phyloP scores from a whole-genome alignment of 2,329 filamentous ascomycete species.

The Apiospora arundinis region DNA sequence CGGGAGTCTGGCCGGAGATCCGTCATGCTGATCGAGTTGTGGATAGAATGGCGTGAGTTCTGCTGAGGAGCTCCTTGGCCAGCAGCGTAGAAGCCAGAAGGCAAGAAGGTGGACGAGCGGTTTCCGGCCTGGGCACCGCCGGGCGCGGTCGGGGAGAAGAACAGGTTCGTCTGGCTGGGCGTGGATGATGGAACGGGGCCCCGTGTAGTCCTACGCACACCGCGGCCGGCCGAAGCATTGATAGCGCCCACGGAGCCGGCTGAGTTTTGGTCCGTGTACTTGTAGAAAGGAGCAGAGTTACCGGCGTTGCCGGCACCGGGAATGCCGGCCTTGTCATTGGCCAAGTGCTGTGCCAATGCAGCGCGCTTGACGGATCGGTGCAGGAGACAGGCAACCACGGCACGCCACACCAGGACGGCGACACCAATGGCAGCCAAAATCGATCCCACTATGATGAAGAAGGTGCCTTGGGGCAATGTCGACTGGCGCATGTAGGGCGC shows the following conservation, averaged over 20 bases:
- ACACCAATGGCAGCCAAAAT: constrained; percentile 83
- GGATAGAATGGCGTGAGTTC: constrained; percentile 52
- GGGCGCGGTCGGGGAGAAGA: constrained; percentile 91
- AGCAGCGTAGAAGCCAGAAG: constrained; percentile 88
- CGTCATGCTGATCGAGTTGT: constrained; percentile 61
- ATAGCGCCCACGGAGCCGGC: constrained; percentile 52
- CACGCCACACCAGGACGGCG: constrained; percentile 87
- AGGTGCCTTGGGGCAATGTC: constrained; percentile 84
- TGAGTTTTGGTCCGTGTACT: constrained; percentile 66
- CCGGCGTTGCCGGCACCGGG: constrained; percentile 52
- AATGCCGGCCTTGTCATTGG: constrained; percentile 74
- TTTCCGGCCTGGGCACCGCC: constrained; percentile 57
- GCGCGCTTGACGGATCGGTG: constrained; percentile 90
- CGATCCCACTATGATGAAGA: constrained; percentile 94
- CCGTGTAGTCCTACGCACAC: constrained; percentile 57
- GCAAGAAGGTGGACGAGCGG: constrained; percentile 81
- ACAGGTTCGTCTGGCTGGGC: constrained; percentile 74
- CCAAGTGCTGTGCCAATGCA: constrained; percentile 73
- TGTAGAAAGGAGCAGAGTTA: constrained; percentile 59
- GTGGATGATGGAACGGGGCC: constrained; percentile 60
- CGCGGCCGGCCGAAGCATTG: constrained; percentile 55
- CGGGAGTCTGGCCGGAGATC: constrained; percentile 65
- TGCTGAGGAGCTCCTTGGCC: constrained; percentile 59
- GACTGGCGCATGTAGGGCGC: constrained; percentile 94
- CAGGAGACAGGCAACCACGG: constrained; percentile 85